Evolutionary conservation across 208 protist genomes (phyloP), one percentile per base, ranked within the genome.

Genomic region (Borovskyia barvae): DNA sequence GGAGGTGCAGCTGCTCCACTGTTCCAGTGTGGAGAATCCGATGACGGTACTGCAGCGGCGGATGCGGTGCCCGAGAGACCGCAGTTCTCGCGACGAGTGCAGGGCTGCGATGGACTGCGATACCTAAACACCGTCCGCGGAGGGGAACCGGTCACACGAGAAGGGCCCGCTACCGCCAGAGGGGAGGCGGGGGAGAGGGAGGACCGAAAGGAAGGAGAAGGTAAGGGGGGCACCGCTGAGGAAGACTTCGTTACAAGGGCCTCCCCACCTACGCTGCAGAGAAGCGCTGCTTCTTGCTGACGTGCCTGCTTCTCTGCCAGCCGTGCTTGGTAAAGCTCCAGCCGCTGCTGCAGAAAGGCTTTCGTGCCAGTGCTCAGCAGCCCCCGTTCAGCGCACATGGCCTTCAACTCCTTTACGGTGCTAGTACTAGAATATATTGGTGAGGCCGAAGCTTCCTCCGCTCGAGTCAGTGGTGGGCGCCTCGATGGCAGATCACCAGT

Each of bases 321-420:
- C 20, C 11, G 12, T 6, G 50, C 37, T 51, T 65, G 32, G 48
- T 72, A 72, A 5, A 59, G 37, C 14, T 11, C 20, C n/a, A 80
- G 63, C 20, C 74, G 74, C 48, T 69, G 56, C n/a, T 43, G 25
- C 33, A 87, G 67, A 19, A 71, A 64, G 1, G 54, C 35, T 45
- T 85, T 84, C 0, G 59, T 60, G 14, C 81, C 77, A 7, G 43
- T 68, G 28, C 46, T 72, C 20, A 84, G 57, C 37, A 87, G 66
- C 9, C 81, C 77, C 7, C 47, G 59, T n/a, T 60, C 60, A 20
- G 42, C 40, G 37, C 81, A 87, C 36, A 11, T 45, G 5, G 45
- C 42, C 20, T 48, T 72, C 40, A 87, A 59, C 8, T 69, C 69
- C 29, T 47, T 72, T 36, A 73, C 45, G 22, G 55, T 61, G 20